These are phyloP conservation scores for Apostasia ramifera DNA, from an alignment of 106 monocot species.

Conservation along the genomic window DNA sequence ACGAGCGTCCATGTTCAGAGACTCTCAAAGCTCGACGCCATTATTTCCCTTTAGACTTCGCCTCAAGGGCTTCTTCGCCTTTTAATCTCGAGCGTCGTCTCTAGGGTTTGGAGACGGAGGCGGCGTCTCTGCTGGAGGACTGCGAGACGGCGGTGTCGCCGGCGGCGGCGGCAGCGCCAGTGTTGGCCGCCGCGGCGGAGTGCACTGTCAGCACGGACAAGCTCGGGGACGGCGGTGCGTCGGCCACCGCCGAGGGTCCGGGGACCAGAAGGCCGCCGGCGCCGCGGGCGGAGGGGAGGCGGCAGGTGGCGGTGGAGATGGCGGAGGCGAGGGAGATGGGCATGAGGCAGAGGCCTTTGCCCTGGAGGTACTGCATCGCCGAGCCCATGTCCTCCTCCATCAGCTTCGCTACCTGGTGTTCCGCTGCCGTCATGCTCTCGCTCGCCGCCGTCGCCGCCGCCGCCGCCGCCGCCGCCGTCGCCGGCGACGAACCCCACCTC, in stretches of 20 bases:
- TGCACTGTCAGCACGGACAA: too few relatives aligned
- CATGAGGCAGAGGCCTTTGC: conserved; percentile 91
- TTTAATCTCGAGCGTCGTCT: too few relatives aligned
- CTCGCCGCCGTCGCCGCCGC: conserved; percentile 15
- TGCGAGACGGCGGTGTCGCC: too few relatives aligned
- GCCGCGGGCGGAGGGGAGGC: background rate
- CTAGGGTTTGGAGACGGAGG: too few relatives aligned
- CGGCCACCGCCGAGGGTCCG: background rate
- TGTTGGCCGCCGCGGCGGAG: too few relatives aligned
- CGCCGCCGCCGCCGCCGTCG: conserved; percentile 7
- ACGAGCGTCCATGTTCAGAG: too few relatives aligned
- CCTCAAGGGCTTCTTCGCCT: too few relatives aligned
- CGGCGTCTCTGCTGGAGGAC: too few relatives aligned
- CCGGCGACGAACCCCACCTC: conserved; percentile 7
- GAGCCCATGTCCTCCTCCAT: conserved; percentile 97
- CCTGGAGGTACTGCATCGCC: conserved; percentile 89
- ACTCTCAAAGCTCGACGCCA: too few relatives aligned
- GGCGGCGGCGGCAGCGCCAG: too few relatives aligned
- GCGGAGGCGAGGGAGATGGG: conserved; percentile 91
- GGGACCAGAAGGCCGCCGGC: background rate
- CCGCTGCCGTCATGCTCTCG: conserved; percentile 46
- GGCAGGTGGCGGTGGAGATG: conserved; percentile 62
- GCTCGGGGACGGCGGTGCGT: too few relatives aligned
- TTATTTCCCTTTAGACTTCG: too few relatives aligned
- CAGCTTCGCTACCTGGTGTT: conserved; percentile 80